phyloP scores from a whole-genome alignment of 306 rosid genomes.

The Quercus variabilis region DNA sequence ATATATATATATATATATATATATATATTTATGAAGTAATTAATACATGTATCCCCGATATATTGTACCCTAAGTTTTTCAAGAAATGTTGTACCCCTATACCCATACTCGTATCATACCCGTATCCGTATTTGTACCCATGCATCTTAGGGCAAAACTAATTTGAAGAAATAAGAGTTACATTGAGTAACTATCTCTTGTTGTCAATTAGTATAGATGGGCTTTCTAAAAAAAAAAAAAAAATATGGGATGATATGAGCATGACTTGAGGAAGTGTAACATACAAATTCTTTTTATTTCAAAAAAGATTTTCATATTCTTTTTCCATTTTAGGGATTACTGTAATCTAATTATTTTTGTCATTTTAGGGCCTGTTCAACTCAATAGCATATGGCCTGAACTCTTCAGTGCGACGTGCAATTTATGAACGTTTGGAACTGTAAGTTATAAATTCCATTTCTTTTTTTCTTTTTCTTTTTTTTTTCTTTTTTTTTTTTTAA shows the following conservation, averaged over 20 bases:
- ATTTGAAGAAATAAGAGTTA: neutral
- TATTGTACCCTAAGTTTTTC: too few relatives aligned
- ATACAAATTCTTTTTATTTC: neutral
- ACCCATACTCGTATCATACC: too few relatives aligned
- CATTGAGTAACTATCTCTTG: neutral
- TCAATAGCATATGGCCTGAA: constrained; percentile 97
- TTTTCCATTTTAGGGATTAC: neutral
- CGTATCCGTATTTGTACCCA: too few relatives aligned
- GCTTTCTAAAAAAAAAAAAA: too few relatives aligned
- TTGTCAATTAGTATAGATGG: neutral
- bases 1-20: too few relatives aligned
- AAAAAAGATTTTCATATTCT: neutral
- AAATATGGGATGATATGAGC: neutral
- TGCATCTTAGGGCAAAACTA: neutral
- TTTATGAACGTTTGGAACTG: constrained; percentile 82
- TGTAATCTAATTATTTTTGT: neutral
- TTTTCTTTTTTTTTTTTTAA: neutral
- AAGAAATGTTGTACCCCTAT: too few relatives aligned
- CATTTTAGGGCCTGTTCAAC: constrained; percentile 86
- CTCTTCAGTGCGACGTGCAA: constrained; percentile 91
- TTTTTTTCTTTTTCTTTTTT: neutral
- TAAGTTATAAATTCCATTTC: constrained; percentile 34
- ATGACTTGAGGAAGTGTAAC: neutral
- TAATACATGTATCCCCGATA: too few relatives aligned
- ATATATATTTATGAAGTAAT: too few relatives aligned